Base-by-base conservation (phyloP, 257 asterid genomes). In the Voacanga thouarsii region DNA sequence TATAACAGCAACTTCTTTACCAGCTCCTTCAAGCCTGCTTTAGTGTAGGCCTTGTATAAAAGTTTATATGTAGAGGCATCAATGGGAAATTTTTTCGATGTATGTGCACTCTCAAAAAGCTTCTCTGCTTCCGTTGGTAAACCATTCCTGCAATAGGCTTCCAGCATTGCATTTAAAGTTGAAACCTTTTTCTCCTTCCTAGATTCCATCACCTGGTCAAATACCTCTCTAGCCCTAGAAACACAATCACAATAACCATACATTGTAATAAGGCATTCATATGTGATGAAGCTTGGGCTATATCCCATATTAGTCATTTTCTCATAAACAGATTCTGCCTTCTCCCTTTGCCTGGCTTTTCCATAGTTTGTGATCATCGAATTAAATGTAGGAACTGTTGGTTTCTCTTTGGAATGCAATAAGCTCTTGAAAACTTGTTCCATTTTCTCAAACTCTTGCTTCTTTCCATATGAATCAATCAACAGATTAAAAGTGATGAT, bases 341-440 rank as follows among this genome's bases (percentile, higher is more conserved):
- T 92, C 79, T 90, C 98, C 83, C 96, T 85, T 1, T 83, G 92
- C 51, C 99, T 88, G 18, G 99, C 99, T 87, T 86, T 95, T 71
- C 99, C 99, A 37, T 95, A 95, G 86, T 92, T 95, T 60, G 91
- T 88, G 82, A 95, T 93, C 99, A 95, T 95, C 66, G 99, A 95
- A 84, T 95, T 89, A 78, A 95, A 95, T 0, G 99, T 95, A 16
- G 98, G 88, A 75, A 84, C 89, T 8, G 97, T 93, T 1, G 97
- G 99, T 73, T 86, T 93, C 84, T 91, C 96, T 74, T 85, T 93
- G 39, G 98, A 93, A n/a, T 84, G 90, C 77, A 88, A 57, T 85
- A 95, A 83, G 84, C 97, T 90, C 88, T 83, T 90, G 50, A 90
- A 94, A 0, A 94, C 99, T 81, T 92, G 99, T 72, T 94, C 99